These are phyloP conservation scores for Dactylellina haptotyla DNA, from an alignment of 2,329 filamentous ascomycete species.

Conservation along the genomic window DNA sequence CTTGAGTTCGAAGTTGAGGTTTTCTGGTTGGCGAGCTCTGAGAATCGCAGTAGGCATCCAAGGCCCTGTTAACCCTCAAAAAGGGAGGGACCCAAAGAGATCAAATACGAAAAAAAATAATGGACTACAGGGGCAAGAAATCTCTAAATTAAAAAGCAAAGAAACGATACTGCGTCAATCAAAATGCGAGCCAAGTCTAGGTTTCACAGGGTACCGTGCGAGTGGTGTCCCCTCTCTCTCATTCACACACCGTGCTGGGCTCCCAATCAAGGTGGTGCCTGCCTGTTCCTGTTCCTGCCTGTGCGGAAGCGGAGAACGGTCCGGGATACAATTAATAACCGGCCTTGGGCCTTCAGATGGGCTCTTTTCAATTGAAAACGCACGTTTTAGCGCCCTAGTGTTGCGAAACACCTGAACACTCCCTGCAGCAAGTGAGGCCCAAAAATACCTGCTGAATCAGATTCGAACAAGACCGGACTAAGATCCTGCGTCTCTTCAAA, in stretches of 20 bases:
- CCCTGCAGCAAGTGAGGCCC: constrained; percentile 38
- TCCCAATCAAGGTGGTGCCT: constrained; percentile 46
- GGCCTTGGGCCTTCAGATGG: constrained; percentile 21
- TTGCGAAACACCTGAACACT: constrained; percentile 39
- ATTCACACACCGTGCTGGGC: constrained; percentile 13
- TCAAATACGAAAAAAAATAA: constrained; percentile 25
- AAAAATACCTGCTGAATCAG: constrained; percentile 41
- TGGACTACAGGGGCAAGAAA: constrained; percentile 15
- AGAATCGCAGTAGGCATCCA: constrained; percentile 51
- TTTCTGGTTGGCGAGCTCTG: constrained; percentile 36
- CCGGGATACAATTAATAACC: constrained; percentile 54
- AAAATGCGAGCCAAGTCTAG: constrained; percentile 47
- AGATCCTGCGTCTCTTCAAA: neutral
- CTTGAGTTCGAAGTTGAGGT: constrained; percentile 35
- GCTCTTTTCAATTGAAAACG: constrained; percentile 36
- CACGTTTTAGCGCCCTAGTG: constrained; percentile 43
- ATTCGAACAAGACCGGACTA: neutral
- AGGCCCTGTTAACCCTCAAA: constrained; percentile 37
- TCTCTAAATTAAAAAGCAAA: constrained; percentile 36
- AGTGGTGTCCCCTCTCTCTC: constrained; percentile 38
- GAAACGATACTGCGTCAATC: constrained; percentile 38
- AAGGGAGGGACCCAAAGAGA: constrained; percentile 38
- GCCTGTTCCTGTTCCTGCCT: constrained; percentile 50
- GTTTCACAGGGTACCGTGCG: constrained; percentile 50
- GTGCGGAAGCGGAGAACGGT: constrained; percentile 55